phyloP scores from a whole-genome alignment of 129 eudicot species.

The Centaurea solstitialis region DNA sequence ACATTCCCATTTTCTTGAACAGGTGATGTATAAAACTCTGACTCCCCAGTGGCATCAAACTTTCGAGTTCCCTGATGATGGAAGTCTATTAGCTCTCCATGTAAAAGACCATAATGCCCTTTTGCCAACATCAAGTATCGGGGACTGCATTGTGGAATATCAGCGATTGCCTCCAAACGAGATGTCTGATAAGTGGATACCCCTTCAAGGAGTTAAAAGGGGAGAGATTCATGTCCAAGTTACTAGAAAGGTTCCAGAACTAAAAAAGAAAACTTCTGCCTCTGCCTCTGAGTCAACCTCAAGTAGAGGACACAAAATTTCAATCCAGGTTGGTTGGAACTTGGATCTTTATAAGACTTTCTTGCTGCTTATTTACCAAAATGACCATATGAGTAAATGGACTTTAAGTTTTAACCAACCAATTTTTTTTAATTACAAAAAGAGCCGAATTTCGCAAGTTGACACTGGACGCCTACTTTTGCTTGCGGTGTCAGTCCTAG shows the following conservation, averaged over 20 bases:
- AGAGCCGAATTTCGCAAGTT: no score
- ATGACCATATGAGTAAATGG: no score
- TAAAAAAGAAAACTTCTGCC: slow-evolving; percentile 51
- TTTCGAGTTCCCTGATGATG: slow-evolving; percentile 86
- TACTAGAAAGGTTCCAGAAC: slow-evolving; percentile 69
- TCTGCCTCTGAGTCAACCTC: slow-evolving; percentile 65
- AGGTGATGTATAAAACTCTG: slow-evolving; percentile 80
- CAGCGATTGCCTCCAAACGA: slow-evolving; percentile 80
- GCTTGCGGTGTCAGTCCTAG: no score
- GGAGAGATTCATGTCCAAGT: slow-evolving; percentile 97
- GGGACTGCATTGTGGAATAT: slow-evolving; percentile 93
- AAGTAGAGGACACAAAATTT: slow-evolving; percentile 49
- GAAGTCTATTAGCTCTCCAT: slow-evolving; percentile 70
- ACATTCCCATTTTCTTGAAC: slow-evolving; percentile 8
- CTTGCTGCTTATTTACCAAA: background rate
- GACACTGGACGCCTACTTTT: no score
- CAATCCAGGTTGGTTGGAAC: slow-evolving; percentile 75
- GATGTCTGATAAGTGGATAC: slow-evolving; percentile 93
- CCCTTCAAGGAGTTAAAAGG: slow-evolving; percentile 86
- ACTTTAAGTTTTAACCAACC: no score
- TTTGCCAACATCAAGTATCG: slow-evolving; percentile 78
- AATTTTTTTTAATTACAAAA: no score
- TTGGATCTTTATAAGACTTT: background rate
- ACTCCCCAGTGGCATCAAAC: slow-evolving; percentile 94
- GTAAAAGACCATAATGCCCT: slow-evolving; percentile 91